phyloP scores from a whole-genome alignment of 2,329 filamentous ascomycete genomes.

The Fusarium sp. region DNA sequence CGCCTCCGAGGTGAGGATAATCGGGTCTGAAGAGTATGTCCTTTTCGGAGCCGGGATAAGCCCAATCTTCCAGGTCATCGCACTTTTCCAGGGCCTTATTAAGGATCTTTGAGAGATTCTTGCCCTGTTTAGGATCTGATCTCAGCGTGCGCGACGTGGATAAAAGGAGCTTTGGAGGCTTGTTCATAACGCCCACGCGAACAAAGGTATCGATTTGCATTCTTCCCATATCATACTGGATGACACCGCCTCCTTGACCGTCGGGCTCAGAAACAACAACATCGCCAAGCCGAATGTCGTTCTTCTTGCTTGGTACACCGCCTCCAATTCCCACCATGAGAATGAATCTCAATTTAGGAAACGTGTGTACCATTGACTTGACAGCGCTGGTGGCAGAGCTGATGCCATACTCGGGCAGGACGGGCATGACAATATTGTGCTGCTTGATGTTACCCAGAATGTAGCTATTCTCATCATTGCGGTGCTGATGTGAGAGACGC shows the following conservation, averaged over 20 bases:
- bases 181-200: neutral
- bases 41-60: neutral
- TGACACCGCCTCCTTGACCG: neutral
- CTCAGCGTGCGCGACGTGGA: neutral
- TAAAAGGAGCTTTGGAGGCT: neutral
- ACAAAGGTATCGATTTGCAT: neutral
- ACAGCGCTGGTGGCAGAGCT: neutral
- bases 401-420: neutral
- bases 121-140: neutral
- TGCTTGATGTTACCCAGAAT: too few species aligned
- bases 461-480: neutral
- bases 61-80: neutral
- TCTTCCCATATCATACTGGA: neutral
- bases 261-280: neutral
- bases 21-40: neutral
- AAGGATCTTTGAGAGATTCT: neutral
- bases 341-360: conserved; percentile 3
- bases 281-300: neutral
- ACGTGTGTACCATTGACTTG: neutral
- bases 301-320: neutral
- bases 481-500: neutral
- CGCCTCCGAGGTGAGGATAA: neutral
- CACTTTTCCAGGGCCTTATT: neutral
- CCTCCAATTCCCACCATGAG: conserved; percentile 21
- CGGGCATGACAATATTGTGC: neutral